Evolutionary conservation across 2,329 filamentous ascomycete genomes (phyloP), one percentile per base, ranked within the genome.

Genomic region (Fusarium brevicatenulatum): DNA sequence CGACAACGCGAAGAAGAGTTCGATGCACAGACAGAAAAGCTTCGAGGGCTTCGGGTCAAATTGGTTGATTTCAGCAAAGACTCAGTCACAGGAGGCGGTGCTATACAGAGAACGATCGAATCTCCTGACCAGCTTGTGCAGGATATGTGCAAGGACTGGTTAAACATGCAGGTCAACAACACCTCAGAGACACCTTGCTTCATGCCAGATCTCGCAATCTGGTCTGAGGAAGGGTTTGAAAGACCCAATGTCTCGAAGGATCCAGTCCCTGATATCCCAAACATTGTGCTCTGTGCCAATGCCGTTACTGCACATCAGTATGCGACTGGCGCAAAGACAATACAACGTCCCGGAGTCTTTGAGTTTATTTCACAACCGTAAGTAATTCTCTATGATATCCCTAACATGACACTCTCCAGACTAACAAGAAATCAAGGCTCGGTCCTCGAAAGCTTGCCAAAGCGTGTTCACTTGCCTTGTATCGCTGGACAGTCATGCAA

Each of bases 301-400:
- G 76, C 80, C 1, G 62, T 80, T 5, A 76, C 76, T 21, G 82
- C 80, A 1, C 78, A 81, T 46, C 75, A 73, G n/a, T 64, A 77
- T 28, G 68, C 65, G 25, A 76, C 54, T 30, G 76, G 70, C 2
- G 49, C 72, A 40, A 69, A 76, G 32, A 68, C 63, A 2, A 72
- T 64, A 16, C 68, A 57, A 2, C 52, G 63, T 4, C 68, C 68
- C 32, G 76, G 74, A 4, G 68, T 83, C 7, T 77, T 81, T 9
- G 82, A 84, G 52, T 83, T 82, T 32, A 78, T 83, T 18, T 81
- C 82, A 18, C 82, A 82, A 21, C 83, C 83, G 79, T 82, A 65
- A 76, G 82, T 78, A 28, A 6, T 1, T 11, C 10, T 11, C 5
- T 7, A 18, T 30, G 1, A 1, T 7, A 1, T 13, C 8, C 16